Evolutionary conservation across 2,329 filamentous ascomycete species (phyloP), one percentile per base, ranked within the genome.

Genomic region (Thielaviopsis populi): DNA sequence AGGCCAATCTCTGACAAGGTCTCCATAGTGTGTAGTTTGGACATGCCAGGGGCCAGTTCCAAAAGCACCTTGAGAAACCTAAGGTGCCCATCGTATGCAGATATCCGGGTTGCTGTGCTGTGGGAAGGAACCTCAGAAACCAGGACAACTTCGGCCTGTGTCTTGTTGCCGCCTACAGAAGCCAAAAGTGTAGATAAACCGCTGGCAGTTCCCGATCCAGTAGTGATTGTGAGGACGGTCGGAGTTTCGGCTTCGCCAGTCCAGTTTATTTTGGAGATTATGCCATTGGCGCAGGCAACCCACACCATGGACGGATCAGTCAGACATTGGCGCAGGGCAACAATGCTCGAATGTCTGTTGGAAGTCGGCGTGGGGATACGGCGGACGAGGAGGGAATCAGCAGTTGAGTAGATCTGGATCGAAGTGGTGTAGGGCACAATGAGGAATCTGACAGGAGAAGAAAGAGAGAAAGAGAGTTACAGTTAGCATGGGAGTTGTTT

Each of bases 361-460:
- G 71, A 68, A 64, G 72, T 64, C 50, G 64, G 66, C 68, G 86
- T 76, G 13, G 81, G 76, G 59, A 96, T 85, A 64, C 84, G 83
- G 68, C 89, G 85, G 56, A 89, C 78, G 24, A 95, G 82, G 60
- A 95, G 81, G 1, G 94, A 97, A 63, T 90, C 91, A 68, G 83
- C 78, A 37, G 89, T 83, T 1, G 88, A 88, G 74, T 94, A 95
- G 30, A 96, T 80, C 72, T 91, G 87, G 63, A 96, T 78, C 10
- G 86, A 86, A 33, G 83, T 85, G 66, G 85, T 82, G 70, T 89
- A 89, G 40, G 86, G 83, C 64, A 95, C 73, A 65, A 96, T 84
- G 46, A 96, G 72, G 73, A 86, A 81, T 71, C 89, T 90, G 24
- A 43, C 24, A n/a, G 8, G 3, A 53, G n/a, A 6, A 37, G 33